phyloP scores from a whole-genome alignment of 2,329 filamentous ascomycete genomes.

The Ophiostoma ulmi region DNA sequence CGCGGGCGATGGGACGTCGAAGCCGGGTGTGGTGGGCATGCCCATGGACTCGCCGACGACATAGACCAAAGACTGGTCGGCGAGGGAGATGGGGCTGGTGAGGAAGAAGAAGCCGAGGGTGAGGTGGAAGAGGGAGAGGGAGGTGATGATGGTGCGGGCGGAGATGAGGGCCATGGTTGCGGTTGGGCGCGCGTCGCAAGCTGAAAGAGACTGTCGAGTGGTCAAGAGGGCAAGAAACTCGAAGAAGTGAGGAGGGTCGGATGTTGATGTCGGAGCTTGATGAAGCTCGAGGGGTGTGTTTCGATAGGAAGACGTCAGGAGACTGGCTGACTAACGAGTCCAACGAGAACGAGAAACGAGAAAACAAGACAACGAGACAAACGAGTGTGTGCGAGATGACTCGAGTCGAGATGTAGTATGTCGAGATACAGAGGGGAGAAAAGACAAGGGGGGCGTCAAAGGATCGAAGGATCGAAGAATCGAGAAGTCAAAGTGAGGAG shows the following conservation, averaged over 20 bases:
- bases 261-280: background rate
- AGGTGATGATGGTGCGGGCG: constrained; percentile 72
- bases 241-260: background rate
- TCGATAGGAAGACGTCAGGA: too few species aligned
- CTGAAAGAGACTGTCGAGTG: background rate
- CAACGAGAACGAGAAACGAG: background rate
- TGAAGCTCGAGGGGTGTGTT: background rate
- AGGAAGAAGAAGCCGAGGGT: constrained; percentile 81
- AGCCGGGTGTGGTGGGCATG: constrained; percentile 63
- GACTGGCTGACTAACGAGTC: background rate
- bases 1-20: constrained; percentile 64
- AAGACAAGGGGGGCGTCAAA: background rate
- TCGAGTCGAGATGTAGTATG: background rate
- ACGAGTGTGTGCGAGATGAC: background rate
- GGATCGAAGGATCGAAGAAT: background rate
- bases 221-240: background rate
- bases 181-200: background rate
- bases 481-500: background rate
- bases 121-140: constrained; percentile 77
- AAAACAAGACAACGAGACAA: background rate
- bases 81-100: constrained; percentile 63
- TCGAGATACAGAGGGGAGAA: background rate
- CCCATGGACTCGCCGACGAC: constrained; percentile 79
- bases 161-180: constrained; percentile 72
- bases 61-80: constrained; percentile 74